phyloP scores from a whole-genome alignment of 23 red algal species.

The Gracilaria gracilis region DNA sequence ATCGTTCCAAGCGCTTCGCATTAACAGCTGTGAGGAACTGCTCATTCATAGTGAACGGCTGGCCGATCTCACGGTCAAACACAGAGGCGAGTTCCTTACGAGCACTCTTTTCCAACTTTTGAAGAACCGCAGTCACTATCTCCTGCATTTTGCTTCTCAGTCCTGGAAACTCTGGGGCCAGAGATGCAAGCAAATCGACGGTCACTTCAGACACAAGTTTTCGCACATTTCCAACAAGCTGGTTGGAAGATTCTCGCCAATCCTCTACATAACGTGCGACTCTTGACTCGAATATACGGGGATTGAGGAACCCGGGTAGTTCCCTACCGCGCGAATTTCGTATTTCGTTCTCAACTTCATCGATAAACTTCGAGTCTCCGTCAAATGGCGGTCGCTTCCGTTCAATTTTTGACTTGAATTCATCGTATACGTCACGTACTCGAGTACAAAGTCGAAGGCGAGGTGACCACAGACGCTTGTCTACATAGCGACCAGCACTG shows the following conservation, averaged over 20 bases:
- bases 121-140: conserved; percentile 34
- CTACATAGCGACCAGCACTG: conserved; percentile 53
- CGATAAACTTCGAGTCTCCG: conserved; percentile 57
- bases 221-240: conserved; percentile 36
- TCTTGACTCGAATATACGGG: conserved; percentile 68
- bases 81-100: conserved; percentile 57
- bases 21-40: conserved; percentile 66
- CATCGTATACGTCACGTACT: conserved; percentile 63
- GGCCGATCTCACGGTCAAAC: conserved; percentile 62
- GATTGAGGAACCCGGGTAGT: conserved; percentile 67
- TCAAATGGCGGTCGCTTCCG: conserved; percentile 62
- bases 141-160: conserved; percentile 60
- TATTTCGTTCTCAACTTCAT: conserved; percentile 66
- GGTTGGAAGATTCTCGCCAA: conserved; percentile 55
- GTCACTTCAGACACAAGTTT: conserved; percentile 46
- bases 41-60: conserved; percentile 72
- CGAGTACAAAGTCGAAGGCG: conserved; percentile 65
- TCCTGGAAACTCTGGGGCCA: conserved; percentile 70
- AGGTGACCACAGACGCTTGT: conserved; percentile 64
- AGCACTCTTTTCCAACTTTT: conserved; percentile 41
- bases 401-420: conserved; percentile 51
- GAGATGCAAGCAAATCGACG: conserved; percentile 26
- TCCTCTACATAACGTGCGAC: conserved; percentile 69
- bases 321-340: conserved; percentile 57
- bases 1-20: conserved; percentile 64